Percentiles rank a stretch among this genome's conserved stretches.
Evolutionary conservation across 1,284 basidiomycete genomes (phyloP).

Genomic region (Ceratorhiza oryzae-sativae): DNA sequence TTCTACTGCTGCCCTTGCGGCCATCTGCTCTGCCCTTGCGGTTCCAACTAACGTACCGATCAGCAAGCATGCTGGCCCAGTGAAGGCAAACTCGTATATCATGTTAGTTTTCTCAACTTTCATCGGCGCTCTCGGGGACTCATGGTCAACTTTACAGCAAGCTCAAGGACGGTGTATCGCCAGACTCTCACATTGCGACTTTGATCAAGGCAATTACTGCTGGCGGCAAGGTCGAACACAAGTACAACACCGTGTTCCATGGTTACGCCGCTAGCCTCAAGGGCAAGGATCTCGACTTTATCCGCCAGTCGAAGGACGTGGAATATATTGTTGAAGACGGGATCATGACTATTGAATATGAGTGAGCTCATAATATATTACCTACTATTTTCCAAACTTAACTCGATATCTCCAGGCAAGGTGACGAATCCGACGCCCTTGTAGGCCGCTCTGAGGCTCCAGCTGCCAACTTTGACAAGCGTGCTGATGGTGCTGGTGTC

Average conservation of each 20-base stretch:
- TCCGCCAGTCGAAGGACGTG: slow-evolving; percentile 27
- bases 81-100: slow-evolving; percentile 39
- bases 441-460: neutral
- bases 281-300: slow-evolving; percentile 27
- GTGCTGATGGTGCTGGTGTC: slow-evolving; percentile 16
- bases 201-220: slow-evolving; percentile 6
- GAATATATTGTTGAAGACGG: slow-evolving; percentile 35
- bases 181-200: slow-evolving; percentile 8
- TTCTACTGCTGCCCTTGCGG: slow-evolving; percentile 29
- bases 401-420: neutral
- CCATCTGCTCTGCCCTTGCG: slow-evolving; percentile 28
- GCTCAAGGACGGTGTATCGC: slow-evolving; percentile 36
- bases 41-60: slow-evolving; percentile 32
- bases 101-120: slow-evolving; percentile 1
- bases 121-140: neutral
- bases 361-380: neutral
- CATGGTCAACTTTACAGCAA: neutral
- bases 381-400: neutral
- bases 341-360: slow-evolving; percentile 12
- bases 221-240: slow-evolving; percentile 17
- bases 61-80: slow-evolving; percentile 29
- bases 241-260: slow-evolving; percentile 38
- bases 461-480: neutral
- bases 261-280: slow-evolving; percentile 40
- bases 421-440: neutral